Conservation (phyloP, 345 rosid species). For the Salix brachista region DNA sequence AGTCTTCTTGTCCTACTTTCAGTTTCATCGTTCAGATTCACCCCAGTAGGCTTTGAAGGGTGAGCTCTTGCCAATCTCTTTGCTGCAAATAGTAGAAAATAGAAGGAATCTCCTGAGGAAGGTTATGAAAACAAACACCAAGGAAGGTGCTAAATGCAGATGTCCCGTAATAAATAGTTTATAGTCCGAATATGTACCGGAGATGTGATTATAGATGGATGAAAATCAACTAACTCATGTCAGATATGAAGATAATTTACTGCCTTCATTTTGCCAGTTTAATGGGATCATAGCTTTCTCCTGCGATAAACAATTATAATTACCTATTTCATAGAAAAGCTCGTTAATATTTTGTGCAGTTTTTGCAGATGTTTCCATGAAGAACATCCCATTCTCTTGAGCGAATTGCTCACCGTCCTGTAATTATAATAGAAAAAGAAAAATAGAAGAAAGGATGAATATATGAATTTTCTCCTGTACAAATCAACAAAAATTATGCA, state of each 20-base stretch:
- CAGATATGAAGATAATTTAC: background rate
- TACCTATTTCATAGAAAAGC: constrained; percentile 41
- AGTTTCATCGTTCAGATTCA: constrained; percentile 34
- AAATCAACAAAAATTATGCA: background rate
- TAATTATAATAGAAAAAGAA: background rate
- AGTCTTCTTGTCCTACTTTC: constrained; percentile 33
- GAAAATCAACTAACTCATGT: background rate
- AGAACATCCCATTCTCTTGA: constrained; percentile 44
- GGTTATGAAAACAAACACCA: background rate
- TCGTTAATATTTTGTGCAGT: constrained; percentile 34
- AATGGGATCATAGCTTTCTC: background rate
- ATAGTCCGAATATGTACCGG: background rate
- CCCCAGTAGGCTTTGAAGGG: constrained; percentile 41
- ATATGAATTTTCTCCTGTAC: background rate
- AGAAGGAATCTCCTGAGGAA: background rate
- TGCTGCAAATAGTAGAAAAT: constrained; percentile 30
- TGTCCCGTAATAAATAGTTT: background rate
- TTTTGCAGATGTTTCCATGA: constrained; percentile 46
- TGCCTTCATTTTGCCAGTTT: background rate
- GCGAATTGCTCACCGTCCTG: constrained; percentile 37
- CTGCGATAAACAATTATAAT: background rate
- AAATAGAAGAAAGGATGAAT: background rate
- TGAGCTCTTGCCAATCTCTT: constrained; percentile 43
- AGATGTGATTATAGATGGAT: background rate
- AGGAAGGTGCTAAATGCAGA: no score